Evolutionary conservation across 2,329 filamentous ascomycete genomes (phyloP), one percentile per base, ranked within the genome.

Genomic region (Seiridium cupressi): DNA sequence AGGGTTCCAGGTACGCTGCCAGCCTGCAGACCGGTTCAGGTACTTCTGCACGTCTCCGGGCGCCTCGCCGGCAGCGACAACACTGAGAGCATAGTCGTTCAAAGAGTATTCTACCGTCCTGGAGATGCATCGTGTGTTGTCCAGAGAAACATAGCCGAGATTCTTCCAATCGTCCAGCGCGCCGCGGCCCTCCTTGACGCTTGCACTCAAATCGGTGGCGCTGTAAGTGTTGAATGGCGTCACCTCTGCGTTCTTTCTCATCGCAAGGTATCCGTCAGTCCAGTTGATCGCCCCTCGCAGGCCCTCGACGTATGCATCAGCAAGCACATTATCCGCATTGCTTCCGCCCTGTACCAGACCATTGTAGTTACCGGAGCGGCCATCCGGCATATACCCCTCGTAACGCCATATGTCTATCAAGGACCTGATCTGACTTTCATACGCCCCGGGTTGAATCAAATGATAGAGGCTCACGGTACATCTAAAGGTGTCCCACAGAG

Each of bases 291-390:
- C 61, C 8, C 60, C 59, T 3, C 61, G 47, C 13, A 61, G 73
- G 1, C 81, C 79, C 65, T 85, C 84, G 10, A 83, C 74, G 55
- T 80, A 84, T 0, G 81, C 82, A 64, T 85, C 83, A 3, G 81
- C 82, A n/a, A 85, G 76, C 3, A 85, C 76, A 51, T 83, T 83
- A 64, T 85, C 82, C 1, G 81, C 81, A 57, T 84, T 84, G 11
- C 79, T 82, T 6, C 82, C 83, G 8, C 81, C 82, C 65, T 85
- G 82, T 0, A 79, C 77, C 6, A 79, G 76, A 9, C 83, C 83
- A 57, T 84, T 85, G 71, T 75, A 84, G 66, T 83, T 81, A 6
- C 76, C 80, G 0, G 79, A 81, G 8, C 82, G 77, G 0, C 74
- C 81, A 60, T 82, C 79, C 0, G 80, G 79, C 60, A 82, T 72